phyloP scores from a whole-genome alignment of 1,284 basidiomycete species.

The Irpex sp. region DNA sequence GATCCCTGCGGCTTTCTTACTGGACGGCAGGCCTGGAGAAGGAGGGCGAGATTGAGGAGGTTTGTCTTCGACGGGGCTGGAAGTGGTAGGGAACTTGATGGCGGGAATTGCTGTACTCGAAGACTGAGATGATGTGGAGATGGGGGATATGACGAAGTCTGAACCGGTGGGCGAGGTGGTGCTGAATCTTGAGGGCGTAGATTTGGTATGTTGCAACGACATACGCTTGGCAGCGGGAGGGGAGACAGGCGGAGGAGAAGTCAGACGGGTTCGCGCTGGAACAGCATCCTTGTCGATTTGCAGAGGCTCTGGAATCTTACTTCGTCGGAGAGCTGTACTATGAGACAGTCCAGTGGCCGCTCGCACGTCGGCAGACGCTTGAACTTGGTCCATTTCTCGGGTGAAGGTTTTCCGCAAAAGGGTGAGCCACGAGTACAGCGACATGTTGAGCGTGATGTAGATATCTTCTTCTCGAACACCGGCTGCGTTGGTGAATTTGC shows the following conservation, averaged over 20 bases:
- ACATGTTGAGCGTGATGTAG: conserved; percentile 75
- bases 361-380: conserved; percentile 49
- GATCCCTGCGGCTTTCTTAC: conserved; percentile 29
- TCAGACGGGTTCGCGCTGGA: neutral
- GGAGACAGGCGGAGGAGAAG: neutral
- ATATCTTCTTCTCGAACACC: conserved; percentile 39
- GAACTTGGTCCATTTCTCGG: conserved; percentile 69
- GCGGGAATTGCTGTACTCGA: neutral
- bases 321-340: conserved; percentile 15
- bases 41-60: conserved; percentile 4
- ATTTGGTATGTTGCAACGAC: conserved; percentile 2
- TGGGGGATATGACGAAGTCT: neutral
- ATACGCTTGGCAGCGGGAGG: neutral
- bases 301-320: conserved; percentile 16
- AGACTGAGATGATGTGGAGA: neutral
- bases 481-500: conserved; percentile 52
- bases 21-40: conserved; percentile 8
- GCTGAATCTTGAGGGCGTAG: conserved; percentile 1
- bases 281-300: conserved; percentile 1
- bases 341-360: conserved; percentile 12
- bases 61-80: neutral
- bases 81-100: neutral
- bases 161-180: conserved; percentile 1
- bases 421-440: conserved; percentile 75
- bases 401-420: conserved; percentile 66